These are phyloP conservation scores for Leucaena leucocephala DNA, from an alignment of 306 rosid genomes.

Conservation along the genomic window DNA sequence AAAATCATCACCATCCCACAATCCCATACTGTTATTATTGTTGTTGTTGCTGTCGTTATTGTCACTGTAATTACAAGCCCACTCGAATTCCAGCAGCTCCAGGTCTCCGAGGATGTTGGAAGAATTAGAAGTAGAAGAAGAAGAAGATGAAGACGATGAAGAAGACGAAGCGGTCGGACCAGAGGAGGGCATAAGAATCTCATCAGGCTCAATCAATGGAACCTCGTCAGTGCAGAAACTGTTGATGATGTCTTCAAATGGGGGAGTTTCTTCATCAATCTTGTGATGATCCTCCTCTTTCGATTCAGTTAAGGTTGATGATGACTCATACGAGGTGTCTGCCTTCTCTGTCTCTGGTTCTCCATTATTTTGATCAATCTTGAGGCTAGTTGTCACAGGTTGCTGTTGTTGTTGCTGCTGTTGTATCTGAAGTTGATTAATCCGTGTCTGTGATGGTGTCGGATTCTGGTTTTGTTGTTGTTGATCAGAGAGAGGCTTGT, in stretches of 20 bases:
- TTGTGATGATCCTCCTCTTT: constrained; percentile 36
- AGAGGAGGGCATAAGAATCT: constrained; percentile 48
- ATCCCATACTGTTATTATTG: constrained; percentile 27
- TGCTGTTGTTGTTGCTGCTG: constrained; percentile 29
- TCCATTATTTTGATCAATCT: constrained; percentile 20
- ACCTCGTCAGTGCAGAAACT: constrained; percentile 78
- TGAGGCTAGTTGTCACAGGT: constrained; percentile 23
- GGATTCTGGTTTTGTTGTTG: constrained; percentile 24
- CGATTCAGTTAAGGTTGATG: constrained; percentile 43
- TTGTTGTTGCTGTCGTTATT: not conserved
- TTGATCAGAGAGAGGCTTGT: constrained; percentile 59
- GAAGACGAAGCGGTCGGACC: constrained; percentile 49
- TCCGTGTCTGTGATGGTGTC: not conserved
- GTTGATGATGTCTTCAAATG: constrained; percentile 41
- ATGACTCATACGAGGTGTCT: constrained; percentile 49
- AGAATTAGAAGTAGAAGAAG: constrained; percentile 47
- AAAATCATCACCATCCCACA: constrained; percentile 63
- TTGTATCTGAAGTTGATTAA: not conserved
- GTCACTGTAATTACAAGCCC: constrained; percentile 44
- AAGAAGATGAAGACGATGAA: constrained; percentile 35
- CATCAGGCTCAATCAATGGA: constrained; percentile 64
- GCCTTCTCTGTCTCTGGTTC: constrained; percentile 37
- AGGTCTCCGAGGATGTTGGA: constrained; percentile 52
- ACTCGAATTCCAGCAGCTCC: constrained; percentile 62
- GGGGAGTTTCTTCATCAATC: not conserved